Percentiles rank a stretch among this genome's conserved stretches.
Conservation (phyloP, 1,139 yeast genomes). For the Blastobotrys apis region DNA sequence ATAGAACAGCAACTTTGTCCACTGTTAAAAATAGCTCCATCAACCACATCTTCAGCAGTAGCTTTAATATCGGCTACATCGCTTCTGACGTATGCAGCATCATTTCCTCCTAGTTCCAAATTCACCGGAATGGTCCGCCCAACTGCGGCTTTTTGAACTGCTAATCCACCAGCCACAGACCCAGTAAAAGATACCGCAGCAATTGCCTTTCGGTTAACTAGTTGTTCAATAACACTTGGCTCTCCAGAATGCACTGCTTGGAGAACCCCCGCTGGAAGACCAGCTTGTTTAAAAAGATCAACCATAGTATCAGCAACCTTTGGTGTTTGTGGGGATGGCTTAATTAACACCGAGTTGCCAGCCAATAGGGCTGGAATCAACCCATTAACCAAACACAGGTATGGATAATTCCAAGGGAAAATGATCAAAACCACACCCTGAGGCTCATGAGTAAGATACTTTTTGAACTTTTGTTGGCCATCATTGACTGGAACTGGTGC, state of each 20-base stretch:
- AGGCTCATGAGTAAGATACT: slow-evolving; percentile 58
- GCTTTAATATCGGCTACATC: slow-evolving; percentile 49
- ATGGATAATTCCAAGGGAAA: slow-evolving; percentile 87
- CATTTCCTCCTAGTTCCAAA: slow-evolving; percentile 91
- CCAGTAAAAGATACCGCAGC: slow-evolving; percentile 84
- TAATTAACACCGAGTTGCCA: slow-evolving; percentile 76
- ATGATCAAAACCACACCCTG: slow-evolving; percentile 79
- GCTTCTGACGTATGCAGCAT: slow-evolving; percentile 67
- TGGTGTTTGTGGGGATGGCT: slow-evolving; percentile 82
- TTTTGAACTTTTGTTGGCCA: slow-evolving; percentile 30
- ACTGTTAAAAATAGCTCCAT: slow-evolving; percentile 77
- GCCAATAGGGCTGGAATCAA: slow-evolving; percentile 79
- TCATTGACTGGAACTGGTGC: slow-evolving; percentile 31
- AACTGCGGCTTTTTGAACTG: slow-evolving; percentile 70
- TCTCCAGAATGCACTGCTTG: slow-evolving; percentile 55
- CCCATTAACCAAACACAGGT: slow-evolving; percentile 76
- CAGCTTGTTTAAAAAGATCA: slow-evolving; percentile 60
- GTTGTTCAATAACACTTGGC: slow-evolving; percentile 65
- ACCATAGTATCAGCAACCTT: slow-evolving; percentile 68
- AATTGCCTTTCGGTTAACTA: slow-evolving; percentile 56
- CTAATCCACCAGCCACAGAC: slow-evolving; percentile 76
- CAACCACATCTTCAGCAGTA: slow-evolving; percentile 81
- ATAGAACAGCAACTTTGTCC: slow-evolving; percentile 94
- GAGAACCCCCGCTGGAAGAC: slow-evolving; percentile 76
- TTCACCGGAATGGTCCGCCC: slow-evolving; percentile 69